Evolutionary conservation across 2,329 filamentous ascomycete species (phyloP), one percentile per base, ranked within the genome.

Genomic region (Ophiosphaerella korrae): DNA sequence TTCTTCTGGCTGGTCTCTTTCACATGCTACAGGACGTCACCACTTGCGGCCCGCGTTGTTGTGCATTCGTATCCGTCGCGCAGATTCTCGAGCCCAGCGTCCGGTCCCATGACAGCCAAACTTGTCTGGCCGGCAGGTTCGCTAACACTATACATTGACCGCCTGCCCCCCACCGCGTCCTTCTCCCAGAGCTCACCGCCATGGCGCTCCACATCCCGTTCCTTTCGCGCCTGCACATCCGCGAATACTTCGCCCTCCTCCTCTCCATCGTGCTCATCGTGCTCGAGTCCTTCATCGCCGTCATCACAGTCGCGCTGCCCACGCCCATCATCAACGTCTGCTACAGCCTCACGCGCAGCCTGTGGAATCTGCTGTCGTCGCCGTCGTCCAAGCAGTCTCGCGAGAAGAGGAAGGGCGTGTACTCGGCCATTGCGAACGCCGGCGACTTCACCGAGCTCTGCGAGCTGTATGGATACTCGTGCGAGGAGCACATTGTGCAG

Each of bases 381-480:
- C 84, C 87, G 1, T 85, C 87, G 53, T 84, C 85, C 35, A 88
- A 85, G 62, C 84, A 82, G 61, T 86, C 84, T 8, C 84, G 88
- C 51, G 83, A 84, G 53, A 85, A 83, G 67, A 88, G 86, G 66
- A 88, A 88, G 86, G 85, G 83, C 34, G 81, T 91, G 48, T 90
- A 90, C 34, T 83, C 78, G n/a, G 85, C 87, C 7, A 87, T 99
- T 50, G 88, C 91, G 48, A 88, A 94, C 68, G 91, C 93, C 4
- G 85, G 89, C 53, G 94, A 97, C 69, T 97, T 99, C 72, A 86
- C 91, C 39, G 93, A 97, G 68, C 83, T 99, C n/a, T 97, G 93
- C 74, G 88, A 87, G 34, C 78, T 96, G 11, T 96, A 88, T 74
- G 93, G 92, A 40, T 97, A 97, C 75, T 88, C 90, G 63, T 90